Evolutionary conservation across 768 basidiomycete species (phyloP), one percentile per base, ranked within the genome.

Genomic region (Tylopilus intermedius): DNA sequence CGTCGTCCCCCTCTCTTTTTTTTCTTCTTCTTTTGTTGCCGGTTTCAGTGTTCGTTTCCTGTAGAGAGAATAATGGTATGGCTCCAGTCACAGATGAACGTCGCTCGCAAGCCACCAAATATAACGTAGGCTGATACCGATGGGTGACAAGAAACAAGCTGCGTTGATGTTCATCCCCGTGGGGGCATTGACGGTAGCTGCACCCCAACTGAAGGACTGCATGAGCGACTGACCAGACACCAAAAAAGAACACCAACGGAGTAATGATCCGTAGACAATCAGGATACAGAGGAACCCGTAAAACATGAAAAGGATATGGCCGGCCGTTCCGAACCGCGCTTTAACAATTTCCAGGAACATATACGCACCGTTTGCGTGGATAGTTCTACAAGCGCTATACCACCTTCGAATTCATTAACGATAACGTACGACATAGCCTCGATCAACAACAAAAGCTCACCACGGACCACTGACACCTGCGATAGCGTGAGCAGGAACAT

Each of bases 341-440:
- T 75, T 73, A 29, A 79, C 77, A 32, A 83, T 80, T 71, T 84
- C 80, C 22, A 81, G 67, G 58, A 80, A 82, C 0, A 80, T 84
- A 56, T 78, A 78, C 0, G 79, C 79, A 14, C 76, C 75, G 32
- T 80, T 80, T 0, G 80, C 81, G 46, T 82, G 81, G 71, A 74
- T 75, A 35, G 80, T 81, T 35, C 74, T 77, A 3, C 79, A 76
- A 1, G 74, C 77, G 26, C 33, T 11, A 2, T 35, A 35, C 13
- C 33, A 35, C 33, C 33, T 35, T 35, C 33, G 13, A 14, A 14
- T 13, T 13, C 14, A 14, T 11, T 13, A 11, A 35, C 11, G 14
- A 4, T 35, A 11, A 35, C 33, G 13, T 35, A 10, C 13, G 11
- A 14, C 11, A 35, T 18, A 5, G 13, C 33, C 13, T 14, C 13